Conservation (phyloP, 768 basidiomycete species). For the Tricholoma saponaceum region DNA sequence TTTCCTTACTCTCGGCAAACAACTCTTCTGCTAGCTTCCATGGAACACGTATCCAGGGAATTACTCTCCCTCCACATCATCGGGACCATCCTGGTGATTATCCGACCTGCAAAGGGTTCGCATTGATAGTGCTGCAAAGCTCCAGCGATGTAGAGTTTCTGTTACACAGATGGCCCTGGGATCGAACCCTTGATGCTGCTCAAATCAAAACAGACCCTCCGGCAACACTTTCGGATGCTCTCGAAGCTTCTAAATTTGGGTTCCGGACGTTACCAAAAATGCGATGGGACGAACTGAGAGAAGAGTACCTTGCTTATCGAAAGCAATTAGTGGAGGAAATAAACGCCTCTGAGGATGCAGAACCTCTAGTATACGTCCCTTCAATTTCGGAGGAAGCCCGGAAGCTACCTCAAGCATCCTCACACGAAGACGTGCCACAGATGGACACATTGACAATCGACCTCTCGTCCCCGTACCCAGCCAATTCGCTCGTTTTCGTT, state of each 20-base stretch:
- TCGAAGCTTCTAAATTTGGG: constrained; percentile 54
- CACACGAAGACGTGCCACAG: constrained; percentile 1
- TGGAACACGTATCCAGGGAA: constrained; percentile 39
- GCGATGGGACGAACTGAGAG: constrained; percentile 60
- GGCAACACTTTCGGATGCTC: constrained; percentile 1
- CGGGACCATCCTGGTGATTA: constrained; percentile 50
- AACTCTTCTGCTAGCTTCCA: constrained; percentile 1
- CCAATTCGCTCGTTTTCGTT: constrained; percentile 64
- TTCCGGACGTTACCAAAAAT: constrained; percentile 53
- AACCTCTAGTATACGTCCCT: background rate
- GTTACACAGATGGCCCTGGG: constrained; percentile 61
- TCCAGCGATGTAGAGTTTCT: constrained; percentile 37
- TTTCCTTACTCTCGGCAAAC: constrained; percentile 25
- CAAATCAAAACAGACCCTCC: background rate
- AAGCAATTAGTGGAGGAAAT: constrained; percentile 48
- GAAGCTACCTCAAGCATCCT: background rate
- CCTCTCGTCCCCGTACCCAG: constrained; percentile 47
- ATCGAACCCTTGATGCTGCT: constrained; percentile 13
- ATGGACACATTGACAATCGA: constrained; percentile 10
- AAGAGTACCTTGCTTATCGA: constrained; percentile 67
- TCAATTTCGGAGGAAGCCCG: background rate
- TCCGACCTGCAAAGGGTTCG: constrained; percentile 72
- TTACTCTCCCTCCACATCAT: constrained; percentile 61
- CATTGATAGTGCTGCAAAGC: constrained; percentile 55
- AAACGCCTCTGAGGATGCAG: constrained; percentile 26